phyloP scores from a whole-genome alignment of 768 basidiomycete species.

The Suillus subluteus region DNA sequence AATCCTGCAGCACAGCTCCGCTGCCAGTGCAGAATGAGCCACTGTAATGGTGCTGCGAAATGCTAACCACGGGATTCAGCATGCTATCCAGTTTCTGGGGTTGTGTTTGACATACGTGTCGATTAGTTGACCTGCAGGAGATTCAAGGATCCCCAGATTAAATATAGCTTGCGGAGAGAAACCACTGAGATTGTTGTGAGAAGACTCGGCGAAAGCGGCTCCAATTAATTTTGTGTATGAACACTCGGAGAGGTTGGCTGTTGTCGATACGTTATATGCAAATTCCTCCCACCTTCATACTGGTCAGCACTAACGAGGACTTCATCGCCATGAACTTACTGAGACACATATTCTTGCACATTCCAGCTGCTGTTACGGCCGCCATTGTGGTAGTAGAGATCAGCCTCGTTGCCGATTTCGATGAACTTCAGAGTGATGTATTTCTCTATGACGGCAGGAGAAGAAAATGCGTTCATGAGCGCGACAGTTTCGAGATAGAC shows the following conservation, averaged over 20 bases:
- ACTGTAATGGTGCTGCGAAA: constrained; percentile 51
- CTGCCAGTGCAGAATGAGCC: constrained; percentile 64
- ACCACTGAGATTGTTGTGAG: constrained; percentile 42
- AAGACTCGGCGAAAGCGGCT: constrained; percentile 52
- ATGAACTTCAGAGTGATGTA: constrained; percentile 57
- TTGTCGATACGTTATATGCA: constrained; percentile 50
- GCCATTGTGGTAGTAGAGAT: constrained; percentile 54
- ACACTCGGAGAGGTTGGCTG: constrained; percentile 40
- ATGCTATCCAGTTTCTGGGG: constrained; percentile 30
- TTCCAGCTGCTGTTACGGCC: constrained; percentile 43
- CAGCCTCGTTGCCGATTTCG: constrained; percentile 66
- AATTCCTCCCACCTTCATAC: constrained; percentile 55
- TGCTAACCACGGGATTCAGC: constrained; percentile 23
- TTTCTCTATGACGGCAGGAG: constrained; percentile 38
- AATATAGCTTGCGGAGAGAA: constrained; percentile 70
- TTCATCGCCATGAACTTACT: constrained; percentile 41
- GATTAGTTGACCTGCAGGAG: constrained; percentile 52
- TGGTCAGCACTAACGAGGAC: constrained; percentile 2
- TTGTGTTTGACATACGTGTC: constrained; percentile 51
- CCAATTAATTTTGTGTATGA: constrained; percentile 50
- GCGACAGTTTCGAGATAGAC: constrained; percentile 50
- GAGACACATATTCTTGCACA: constrained; percentile 47
- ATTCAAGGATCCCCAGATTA: constrained; percentile 50
- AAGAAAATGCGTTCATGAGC: constrained; percentile 52
- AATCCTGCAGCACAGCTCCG: constrained; percentile 55